phyloP scores from a whole-genome alignment of 108 stramenopile species.

The Cyclostephanos invisitatus region DNA sequence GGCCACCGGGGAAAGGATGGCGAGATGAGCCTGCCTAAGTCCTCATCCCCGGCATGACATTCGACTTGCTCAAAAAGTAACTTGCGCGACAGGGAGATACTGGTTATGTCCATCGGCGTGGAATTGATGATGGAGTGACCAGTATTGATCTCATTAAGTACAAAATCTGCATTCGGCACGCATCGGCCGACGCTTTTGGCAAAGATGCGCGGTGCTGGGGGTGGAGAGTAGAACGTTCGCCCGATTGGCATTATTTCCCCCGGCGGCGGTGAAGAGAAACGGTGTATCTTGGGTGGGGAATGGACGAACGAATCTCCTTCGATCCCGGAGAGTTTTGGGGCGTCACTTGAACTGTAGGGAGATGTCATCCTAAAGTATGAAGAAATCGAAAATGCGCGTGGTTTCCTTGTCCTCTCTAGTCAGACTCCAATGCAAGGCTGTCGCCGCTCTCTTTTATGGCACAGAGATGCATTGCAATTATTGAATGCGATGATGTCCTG shows the following conservation, averaged over 20 bases:
- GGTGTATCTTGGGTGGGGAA: background rate
- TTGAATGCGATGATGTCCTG: too few species aligned
- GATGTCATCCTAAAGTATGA: background rate
- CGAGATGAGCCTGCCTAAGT: background rate
- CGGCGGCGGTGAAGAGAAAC: conserved; percentile 11
- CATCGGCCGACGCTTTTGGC: background rate
- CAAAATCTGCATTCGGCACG: conserved; percentile 10
- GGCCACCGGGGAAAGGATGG: background rate
- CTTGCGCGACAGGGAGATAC: background rate
- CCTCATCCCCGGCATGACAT: background rate
- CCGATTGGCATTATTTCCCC: background rate
- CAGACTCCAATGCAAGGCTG: too few species aligned
- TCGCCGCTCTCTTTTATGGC: too few species aligned
- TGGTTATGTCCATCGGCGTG: background rate
- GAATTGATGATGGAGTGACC: conserved; percentile 11
- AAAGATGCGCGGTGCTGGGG: conserved; percentile 6
- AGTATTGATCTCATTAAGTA: conserved; percentile 7
- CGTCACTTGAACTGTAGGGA: background rate
- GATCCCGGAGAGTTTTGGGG: background rate
- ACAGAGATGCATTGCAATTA: too few species aligned
- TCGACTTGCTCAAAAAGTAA: background rate
- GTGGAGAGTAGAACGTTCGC: conserved; percentile 1
- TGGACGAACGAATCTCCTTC: background rate
- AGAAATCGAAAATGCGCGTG: too few species aligned
- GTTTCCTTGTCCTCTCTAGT: too few species aligned